Conservation (phyloP, 306 rosid genomes). For the Casuarina equisetifolia region DNA sequence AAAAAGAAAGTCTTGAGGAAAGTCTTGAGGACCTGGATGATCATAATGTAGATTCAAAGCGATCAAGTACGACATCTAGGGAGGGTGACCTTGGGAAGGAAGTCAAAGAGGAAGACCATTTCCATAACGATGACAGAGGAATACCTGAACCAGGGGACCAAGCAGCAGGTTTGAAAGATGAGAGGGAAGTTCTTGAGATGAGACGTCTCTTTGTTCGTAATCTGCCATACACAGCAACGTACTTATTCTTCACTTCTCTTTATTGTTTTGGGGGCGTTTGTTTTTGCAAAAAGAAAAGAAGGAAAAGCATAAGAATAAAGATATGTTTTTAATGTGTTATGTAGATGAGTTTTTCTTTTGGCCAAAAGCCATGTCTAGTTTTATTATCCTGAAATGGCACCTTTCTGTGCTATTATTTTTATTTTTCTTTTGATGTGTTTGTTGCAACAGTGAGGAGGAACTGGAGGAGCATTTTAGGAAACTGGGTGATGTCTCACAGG, state of each 20-base stretch:
- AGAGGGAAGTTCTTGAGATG: slow-evolving; percentile 52
- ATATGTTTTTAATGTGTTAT: not conserved
- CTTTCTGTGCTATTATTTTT: slow-evolving; percentile 3
- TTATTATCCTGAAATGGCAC: no score
- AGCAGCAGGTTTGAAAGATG: slow-evolving; percentile 40
- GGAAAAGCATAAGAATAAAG: no score
- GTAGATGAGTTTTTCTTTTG: not conserved
- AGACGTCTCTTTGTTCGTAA: slow-evolving; percentile 82
- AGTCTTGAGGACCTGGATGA: slow-evolving; percentile 24
- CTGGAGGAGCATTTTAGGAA: slow-evolving; percentile 70
- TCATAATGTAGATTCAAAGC: slow-evolving; percentile 29
- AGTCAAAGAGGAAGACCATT: slow-evolving; percentile 22
- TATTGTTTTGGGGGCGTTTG: not conserved
- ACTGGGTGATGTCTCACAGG: slow-evolving; percentile 66
- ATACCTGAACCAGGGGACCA: slow-evolving; percentile 25
- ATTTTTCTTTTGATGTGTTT: slow-evolving; percentile 11
- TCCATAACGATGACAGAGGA: slow-evolving; percentile 17
- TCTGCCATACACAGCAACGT: slow-evolving; percentile 82
- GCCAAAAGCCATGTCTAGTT: not conserved
- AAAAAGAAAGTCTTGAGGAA: slow-evolving; percentile 27
- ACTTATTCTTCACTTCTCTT: slow-evolving; percentile 18
- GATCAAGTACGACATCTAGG: slow-evolving; percentile 20
- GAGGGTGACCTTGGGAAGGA: slow-evolving; percentile 29
- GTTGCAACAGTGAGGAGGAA: slow-evolving; percentile 72
- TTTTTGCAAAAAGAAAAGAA: not conserved